Evolutionary conservation across 1,284 basidiomycete species (phyloP).

Genomic region (Melampsora americana): DNA sequence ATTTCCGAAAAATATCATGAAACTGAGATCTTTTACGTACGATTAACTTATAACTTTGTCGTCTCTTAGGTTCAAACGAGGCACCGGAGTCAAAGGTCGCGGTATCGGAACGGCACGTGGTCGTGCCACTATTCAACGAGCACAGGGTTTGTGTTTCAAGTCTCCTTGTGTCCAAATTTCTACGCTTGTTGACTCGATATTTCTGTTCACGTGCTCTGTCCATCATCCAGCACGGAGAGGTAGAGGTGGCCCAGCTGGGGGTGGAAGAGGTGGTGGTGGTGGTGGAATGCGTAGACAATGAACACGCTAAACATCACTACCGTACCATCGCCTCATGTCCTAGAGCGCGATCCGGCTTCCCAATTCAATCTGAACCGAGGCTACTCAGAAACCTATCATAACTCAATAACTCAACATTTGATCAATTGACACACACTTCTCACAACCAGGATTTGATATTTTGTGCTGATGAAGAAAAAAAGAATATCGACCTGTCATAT

Average conservation of each 20-base stretch:
- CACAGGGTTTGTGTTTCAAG: slow-evolving; percentile 40
- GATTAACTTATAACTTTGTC: slow-evolving; percentile 41
- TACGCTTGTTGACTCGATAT: neutral
- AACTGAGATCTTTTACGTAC: slow-evolving; percentile 14
- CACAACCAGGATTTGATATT: too few relatives aligned
- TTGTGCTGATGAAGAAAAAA: too few relatives aligned
- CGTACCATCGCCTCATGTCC: too few relatives aligned
- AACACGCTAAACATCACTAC: neutral
- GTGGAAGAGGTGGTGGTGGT: slow-evolving; percentile 14
- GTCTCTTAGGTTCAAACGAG: slow-evolving; percentile 40
- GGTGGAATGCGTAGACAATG: slow-evolving; percentile 27
- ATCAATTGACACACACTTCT: too few relatives aligned
- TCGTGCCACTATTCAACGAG: slow-evolving; percentile 92
- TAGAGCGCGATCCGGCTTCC: too few relatives aligned
- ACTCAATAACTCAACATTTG: too few relatives aligned
- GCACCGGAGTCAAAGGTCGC: slow-evolving; percentile 74
- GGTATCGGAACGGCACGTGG: slow-evolving; percentile 98
- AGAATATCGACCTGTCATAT: too few relatives aligned
- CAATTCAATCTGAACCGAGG: too few relatives aligned
- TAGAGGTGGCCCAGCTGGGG: slow-evolving; percentile 40
- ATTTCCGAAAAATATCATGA: slow-evolving; percentile 2
- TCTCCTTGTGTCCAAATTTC: neutral
- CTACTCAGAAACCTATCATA: too few relatives aligned
- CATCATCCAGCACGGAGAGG: slow-evolving; percentile 32
- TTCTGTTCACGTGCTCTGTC: too few relatives aligned